Conservation (phyloP, 1,139 yeast species). For the Saccharomyces pastorianus region DNA sequence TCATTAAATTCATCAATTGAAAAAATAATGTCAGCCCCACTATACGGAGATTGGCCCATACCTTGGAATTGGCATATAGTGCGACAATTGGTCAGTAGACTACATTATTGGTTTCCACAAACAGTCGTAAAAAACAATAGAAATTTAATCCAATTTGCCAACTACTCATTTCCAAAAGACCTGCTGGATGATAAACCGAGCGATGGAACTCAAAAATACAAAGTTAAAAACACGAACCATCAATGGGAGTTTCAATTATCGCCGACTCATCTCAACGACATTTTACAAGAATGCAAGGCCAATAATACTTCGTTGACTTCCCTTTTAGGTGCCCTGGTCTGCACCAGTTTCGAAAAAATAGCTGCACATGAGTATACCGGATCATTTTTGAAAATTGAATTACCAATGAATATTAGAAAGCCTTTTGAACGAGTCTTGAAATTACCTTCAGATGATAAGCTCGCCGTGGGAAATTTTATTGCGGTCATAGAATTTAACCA, state of each 20-base stretch:
- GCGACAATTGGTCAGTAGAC: constrained; percentile 8
- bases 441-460: constrained; percentile 6
- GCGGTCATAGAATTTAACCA: constrained; percentile 13
- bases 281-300: constrained; percentile 16
- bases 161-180: constrained; percentile 15
- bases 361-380: constrained; percentile 11
- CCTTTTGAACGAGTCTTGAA: constrained; percentile 9
- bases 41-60: constrained; percentile 17
- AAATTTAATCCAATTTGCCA: constrained; percentile 14
- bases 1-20: not conserved
- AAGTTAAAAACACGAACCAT: constrained; percentile 18
- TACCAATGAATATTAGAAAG: constrained; percentile 26
- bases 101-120: constrained; percentile 12
- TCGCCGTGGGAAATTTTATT: constrained; percentile 22
- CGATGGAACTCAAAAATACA: not conserved
- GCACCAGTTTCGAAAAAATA: constrained; percentile 9
- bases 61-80: constrained; percentile 14
- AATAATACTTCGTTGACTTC: constrained; percentile 22
- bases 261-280: constrained; percentile 8
- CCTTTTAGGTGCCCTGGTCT: constrained; percentile 16
- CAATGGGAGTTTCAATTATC: constrained; percentile 13
- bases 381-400: constrained; percentile 13
- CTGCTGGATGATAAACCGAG: constrained; percentile 6
- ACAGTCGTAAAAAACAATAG: constrained; percentile 6
- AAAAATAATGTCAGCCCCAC: constrained; percentile 7